Evolutionary conservation across 257 asterid species (phyloP).

Genomic region (Cinchona pubescens): DNA sequence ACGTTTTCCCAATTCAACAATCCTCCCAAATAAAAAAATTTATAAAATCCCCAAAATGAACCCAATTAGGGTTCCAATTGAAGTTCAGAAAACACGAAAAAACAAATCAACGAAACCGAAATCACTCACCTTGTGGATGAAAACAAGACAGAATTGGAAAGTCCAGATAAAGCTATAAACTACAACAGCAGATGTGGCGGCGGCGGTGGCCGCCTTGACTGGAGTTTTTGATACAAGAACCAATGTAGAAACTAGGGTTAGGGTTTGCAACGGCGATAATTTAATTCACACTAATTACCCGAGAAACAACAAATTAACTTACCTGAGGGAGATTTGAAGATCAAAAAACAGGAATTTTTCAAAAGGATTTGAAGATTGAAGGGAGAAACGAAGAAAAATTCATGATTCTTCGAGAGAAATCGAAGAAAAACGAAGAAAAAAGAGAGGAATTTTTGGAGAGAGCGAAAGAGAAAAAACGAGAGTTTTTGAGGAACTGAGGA

Average conservation of each 20-base stretch:
- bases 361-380: neutral
- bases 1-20: neutral
- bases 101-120: neutral
- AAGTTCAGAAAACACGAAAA: neutral
- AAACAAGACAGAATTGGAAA: neutral
- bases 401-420: neutral
- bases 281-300: neutral
- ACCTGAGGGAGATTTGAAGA: neutral
- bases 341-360: neutral
- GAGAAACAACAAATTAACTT: neutral
- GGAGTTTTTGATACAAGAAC: neutral
- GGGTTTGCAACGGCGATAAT: conserved; percentile 28
- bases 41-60: neutral
- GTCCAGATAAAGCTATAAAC: neutral
- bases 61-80: neutral
- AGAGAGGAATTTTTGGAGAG: neutral
- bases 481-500: neutral
- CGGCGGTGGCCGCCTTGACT: conserved; percentile 5
- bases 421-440: neutral
- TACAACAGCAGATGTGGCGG: too few species aligned
- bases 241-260: conserved; percentile 28
- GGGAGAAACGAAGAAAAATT: neutral
- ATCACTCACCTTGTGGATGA: conserved; percentile 10
- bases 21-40: neutral
- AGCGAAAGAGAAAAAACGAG: neutral